phyloP scores from a whole-genome alignment of 805 yeast genomes.

The Candida sakaeoensis region DNA sequence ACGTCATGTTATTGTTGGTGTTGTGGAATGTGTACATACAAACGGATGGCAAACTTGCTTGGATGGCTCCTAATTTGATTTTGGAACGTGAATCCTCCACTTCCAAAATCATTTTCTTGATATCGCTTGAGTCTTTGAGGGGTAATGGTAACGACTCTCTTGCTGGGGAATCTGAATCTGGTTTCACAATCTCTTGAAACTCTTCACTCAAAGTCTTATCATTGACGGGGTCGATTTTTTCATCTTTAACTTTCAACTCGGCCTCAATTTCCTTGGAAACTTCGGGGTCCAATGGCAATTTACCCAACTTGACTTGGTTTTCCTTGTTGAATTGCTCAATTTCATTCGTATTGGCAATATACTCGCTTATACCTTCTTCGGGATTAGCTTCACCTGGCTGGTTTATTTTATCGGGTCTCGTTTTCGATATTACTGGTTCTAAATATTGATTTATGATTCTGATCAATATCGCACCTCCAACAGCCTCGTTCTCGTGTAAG shows the following conservation, averaged over 20 bases:
- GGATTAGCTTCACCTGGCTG: constrained; percentile 47
- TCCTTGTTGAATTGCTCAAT: constrained; percentile 66
- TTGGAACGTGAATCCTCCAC: constrained; percentile 81
- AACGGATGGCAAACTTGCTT: constrained; percentile 85
- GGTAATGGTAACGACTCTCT: constrained; percentile 83
- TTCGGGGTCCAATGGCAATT: constrained; percentile 81
- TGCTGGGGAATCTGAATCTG: constrained; percentile 64
- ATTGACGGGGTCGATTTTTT: constrained; percentile 31
- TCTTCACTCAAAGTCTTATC: constrained; percentile 39
- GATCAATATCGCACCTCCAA: constrained; percentile 86
- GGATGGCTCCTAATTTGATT: constrained; percentile 59
- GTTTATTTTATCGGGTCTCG: constrained; percentile 38
- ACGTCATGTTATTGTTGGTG: constrained; percentile 84
- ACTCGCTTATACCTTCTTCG: constrained; percentile 51
- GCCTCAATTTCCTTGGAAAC: constrained; percentile 80
- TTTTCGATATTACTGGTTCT: constrained; percentile 44
- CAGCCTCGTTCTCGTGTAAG: constrained; percentile 85
- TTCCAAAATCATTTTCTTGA: constrained; percentile 70
- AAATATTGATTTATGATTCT: constrained; percentile 83
- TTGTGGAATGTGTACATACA: constrained; percentile 99
- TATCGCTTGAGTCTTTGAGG: constrained; percentile 70
- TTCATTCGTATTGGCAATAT: constrained; percentile 39
- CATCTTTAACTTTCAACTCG: constrained; percentile 78
- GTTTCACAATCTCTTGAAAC: constrained; percentile 44
- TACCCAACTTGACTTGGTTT: constrained; percentile 76